Evolutionary conservation across 2,329 filamentous ascomycete species (phyloP), one percentile per base, ranked within the genome.

Genomic region (Alternaria hordeiaustralica): DNA sequence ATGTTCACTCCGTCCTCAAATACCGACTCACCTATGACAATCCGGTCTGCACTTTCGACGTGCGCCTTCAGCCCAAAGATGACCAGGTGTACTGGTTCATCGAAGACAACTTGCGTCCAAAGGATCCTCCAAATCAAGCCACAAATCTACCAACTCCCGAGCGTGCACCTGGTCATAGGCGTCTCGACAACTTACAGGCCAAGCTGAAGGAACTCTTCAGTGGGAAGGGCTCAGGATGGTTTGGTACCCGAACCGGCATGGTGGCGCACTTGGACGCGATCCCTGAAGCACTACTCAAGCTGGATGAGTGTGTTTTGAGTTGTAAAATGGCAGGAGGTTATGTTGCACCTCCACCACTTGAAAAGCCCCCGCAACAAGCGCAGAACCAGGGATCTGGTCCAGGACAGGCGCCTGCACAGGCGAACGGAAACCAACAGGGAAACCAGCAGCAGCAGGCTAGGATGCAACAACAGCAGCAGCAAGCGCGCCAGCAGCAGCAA

Each of bases 11-110:
- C 13, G 61, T 80, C 7, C 72, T 77, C 30, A 76, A 74, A 53
- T 83, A 81, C 67, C 76, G 76, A 20, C 47, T 84, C 20, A 70
- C 70, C 3, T 85, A 84, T 66, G 68, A 71, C 6, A 78, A 81
- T 23, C 83, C 82, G 3, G 68, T 75, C 21, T 82, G 69, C 61
- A 76, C 71, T 6, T 82, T 84, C 61, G 76, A 80, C 26, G 69
- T 84, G 26, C 69, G 72, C 5, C 67, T 78, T 3, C 69, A 71
- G n/a, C 60, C 64, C 23, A 79, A 77, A 60, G 64, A 77, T 43
- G 78, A 80, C 44, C 65, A 68, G 9, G 64, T 76, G 20, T 67
- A 70, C 21, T 83, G 82, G 82, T 71, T 78, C 23, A 66, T 83
- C 36, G 73, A 78, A 53, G 77, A 80, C 55, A 75, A 74, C 41